Base-by-base conservation (phyloP, 148 eudicot species). In the Fagopyrum tataricum region DNA sequence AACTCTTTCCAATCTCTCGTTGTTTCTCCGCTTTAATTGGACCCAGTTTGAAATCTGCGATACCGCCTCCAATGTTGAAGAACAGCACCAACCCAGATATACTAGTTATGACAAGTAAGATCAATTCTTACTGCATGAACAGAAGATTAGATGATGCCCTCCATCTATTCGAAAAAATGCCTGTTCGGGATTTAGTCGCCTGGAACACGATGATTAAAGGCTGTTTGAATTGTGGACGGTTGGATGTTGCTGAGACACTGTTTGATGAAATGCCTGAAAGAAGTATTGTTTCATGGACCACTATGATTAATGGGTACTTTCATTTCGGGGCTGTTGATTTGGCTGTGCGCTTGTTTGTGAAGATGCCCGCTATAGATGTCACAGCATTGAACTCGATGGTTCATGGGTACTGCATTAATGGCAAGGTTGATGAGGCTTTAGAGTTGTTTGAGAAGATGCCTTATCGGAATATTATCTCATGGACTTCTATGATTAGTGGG, bases 401-500 rank as follows among this genome's bases (percentile, higher is more conserved):
- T 69, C 67, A 82, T 78, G 98, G 98, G 75, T 91, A 85, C 80
- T 89, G 84, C 75, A 15, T 59, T 67, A 87, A 91, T 73, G 84
- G 83, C 6, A 78, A 76, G 77, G 83, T 85, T 41, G 84, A 80
- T 10, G 83, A 86, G 52, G 98, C 92, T 11, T 23, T 80, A 31
- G 73, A 73, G 71, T 70, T 93, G 76, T 91, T 93, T 75, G 83
- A 81, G n/a, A 51, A 47, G 55, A 90, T 90, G 89, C 96, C 94
- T 9, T 26, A 20, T 72, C 76, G 78, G 77, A 86, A 91, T 76
- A 80, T 91, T 17, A 86, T 93, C 39, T 82, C 98, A 6, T 93
- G 97, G 98, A 93, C 97, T 37, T 86, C 92, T 1, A 79, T 93
- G 86, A 89, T 93, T 67, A 82, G 87, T 71, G 98, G 98, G 75